Evolutionary conservation across 192 early-diverging fungal genomes (phyloP).

Genomic region (Mortierella alpina): DNA sequence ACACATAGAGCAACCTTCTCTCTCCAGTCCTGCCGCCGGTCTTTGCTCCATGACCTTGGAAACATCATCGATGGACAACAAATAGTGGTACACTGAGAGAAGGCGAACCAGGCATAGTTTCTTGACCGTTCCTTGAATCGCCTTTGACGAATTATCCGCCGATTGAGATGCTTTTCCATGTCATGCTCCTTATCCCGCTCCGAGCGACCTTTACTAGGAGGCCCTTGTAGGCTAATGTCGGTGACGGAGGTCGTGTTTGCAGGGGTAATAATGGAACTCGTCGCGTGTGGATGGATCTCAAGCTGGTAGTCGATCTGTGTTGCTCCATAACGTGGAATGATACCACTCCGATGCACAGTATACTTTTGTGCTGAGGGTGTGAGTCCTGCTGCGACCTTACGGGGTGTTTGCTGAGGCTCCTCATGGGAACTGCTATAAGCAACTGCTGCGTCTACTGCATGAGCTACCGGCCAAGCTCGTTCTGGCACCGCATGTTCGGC

Average conservation of each 20-base stretch:
- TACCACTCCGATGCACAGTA: conserved; percentile 7
- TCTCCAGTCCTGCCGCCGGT: conserved; percentile 82
- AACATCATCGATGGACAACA: conserved; percentile 13
- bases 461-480: background rate
- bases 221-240: background rate
- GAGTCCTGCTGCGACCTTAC: background rate
- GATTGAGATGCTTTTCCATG: conserved; percentile 20
- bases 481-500: background rate
- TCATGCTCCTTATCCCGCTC: conserved; percentile 20
- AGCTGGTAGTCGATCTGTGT: conserved; percentile 2
- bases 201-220: conserved; percentile 1
- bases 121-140: conserved; percentile 3
- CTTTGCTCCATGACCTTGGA: conserved; percentile 20
- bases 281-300: background rate
- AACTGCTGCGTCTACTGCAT: too few species aligned
- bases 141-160: conserved; percentile 2
- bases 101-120: conserved; percentile 6
- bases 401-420: background rate
- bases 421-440: too few species aligned
- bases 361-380: background rate
- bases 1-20: conserved; percentile 87
- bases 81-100: background rate
- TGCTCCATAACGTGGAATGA: conserved; percentile 29
- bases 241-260: background rate
- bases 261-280: background rate